A percentile compares a stretch with the other conserved stretches of the same genome.
These are phyloP conservation scores for Firmiana major DNA, from an alignment of 345 rosid genomes.

Conservation along the genomic window DNA sequence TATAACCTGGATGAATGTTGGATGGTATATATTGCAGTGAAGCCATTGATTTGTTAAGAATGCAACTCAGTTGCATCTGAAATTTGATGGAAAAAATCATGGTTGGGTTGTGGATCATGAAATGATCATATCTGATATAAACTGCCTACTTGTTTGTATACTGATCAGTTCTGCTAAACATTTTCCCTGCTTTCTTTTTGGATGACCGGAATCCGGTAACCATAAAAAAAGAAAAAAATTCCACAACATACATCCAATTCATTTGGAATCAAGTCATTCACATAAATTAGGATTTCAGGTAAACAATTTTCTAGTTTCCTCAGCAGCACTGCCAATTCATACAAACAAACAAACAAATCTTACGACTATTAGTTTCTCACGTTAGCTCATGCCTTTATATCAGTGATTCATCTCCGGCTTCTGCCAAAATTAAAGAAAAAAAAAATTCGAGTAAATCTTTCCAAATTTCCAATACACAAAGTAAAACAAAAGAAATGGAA, in stretches of 20 bases:
- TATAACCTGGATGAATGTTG: neutral
- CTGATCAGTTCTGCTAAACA: no score
- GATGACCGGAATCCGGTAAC: no score
- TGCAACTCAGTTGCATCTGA: neutral
- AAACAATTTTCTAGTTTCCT: neutral
- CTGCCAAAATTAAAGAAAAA: conserved; percentile 20
- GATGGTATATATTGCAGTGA: neutral
- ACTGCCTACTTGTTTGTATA: neutral
- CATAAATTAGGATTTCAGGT: neutral
- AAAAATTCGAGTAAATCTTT: neutral
- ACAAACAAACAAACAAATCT: neutral
- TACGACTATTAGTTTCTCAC: neutral
- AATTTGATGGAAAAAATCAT: neutral
- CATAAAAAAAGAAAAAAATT: no score
- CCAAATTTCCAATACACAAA: neutral
- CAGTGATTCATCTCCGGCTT: conserved; percentile 44
- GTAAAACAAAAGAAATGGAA: neutral
- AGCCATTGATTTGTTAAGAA: neutral
- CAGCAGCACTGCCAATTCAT: neutral
- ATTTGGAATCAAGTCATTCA: neutral
- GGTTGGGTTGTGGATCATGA: neutral
- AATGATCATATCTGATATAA: neutral
- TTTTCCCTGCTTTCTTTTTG: no score
- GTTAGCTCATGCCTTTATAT: conserved; percentile 16
- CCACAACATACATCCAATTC: no score